A percentile compares a stretch with the other conserved stretches of the same genome.
phyloP scores from a whole-genome alignment of 2,329 filamentous ascomycete species.

The Fusarium irregulare region DNA sequence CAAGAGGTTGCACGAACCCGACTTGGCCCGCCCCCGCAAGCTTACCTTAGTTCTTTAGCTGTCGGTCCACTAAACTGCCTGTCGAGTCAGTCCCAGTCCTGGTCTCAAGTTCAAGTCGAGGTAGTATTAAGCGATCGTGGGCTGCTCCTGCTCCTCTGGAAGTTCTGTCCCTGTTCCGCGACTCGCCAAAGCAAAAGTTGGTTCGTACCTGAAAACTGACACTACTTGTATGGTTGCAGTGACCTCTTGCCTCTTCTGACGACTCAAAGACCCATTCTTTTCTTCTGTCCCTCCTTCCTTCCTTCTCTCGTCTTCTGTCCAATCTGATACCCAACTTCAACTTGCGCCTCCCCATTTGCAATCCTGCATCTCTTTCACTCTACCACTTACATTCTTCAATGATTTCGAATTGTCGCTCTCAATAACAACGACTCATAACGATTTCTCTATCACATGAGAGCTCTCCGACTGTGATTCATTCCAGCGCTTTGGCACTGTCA shows the following conservation, averaged over 20 bases:
- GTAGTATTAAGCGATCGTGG: constrained; percentile 44
- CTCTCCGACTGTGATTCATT: background rate
- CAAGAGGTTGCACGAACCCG: constrained; percentile 28
- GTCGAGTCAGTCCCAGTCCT: constrained; percentile 44
- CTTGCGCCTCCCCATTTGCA: constrained; percentile 4
- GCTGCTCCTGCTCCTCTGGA: constrained; percentile 16
- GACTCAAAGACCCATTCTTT: constrained; percentile 25
- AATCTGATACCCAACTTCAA: constrained; percentile 7
- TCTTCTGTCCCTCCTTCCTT: constrained; percentile 24
- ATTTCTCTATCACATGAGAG: background rate
- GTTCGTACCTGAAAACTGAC: background rate
- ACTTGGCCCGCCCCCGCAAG: constrained; percentile 47
- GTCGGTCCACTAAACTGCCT: constrained; percentile 34
- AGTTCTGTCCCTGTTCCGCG: constrained; percentile 12
- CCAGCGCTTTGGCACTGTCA: background rate
- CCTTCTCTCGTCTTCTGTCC: constrained; percentile 17
- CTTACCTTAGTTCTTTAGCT: constrained; percentile 22
- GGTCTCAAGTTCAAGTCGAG: background rate
- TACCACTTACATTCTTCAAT: background rate
- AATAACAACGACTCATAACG: background rate
- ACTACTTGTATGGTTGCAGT: background rate
- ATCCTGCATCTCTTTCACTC: background rate
- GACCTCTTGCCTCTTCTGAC: background rate
- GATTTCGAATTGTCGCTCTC: constrained; percentile 19
- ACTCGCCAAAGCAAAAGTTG: constrained; percentile 5